Evolutionary conservation across 495 filamentous ascomycete genomes (phyloP), one percentile per base, ranked within the genome.

Genomic region (Rhizodiscina lignyota): DNA sequence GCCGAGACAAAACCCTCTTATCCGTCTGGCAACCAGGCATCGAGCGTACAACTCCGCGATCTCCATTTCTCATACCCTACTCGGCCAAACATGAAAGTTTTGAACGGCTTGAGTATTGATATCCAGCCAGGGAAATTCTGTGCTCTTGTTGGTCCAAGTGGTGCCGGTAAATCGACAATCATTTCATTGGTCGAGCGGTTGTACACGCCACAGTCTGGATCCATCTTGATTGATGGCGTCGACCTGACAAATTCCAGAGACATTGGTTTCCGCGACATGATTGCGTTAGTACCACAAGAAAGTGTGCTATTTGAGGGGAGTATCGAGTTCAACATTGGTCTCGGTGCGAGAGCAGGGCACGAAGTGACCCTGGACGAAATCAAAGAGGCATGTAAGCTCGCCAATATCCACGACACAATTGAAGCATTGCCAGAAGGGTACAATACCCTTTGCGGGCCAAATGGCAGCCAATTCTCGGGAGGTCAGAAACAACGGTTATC

Each of bases 91-190:
- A 39, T 48, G 3, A 36, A 39, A 8, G 59, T 70, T 1, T 47
- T 76, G 1, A 45, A 49, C 4, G 48, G 49, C 2, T 43, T 72
- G 8, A 61, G 52, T 27, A 47, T 62, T 5, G 49, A 36, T 1
- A 60, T 72, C 31, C 39, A 53, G 26, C 43, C 48, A 11, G 58
- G 63, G 0, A 63, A 71, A 31, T 68, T 65, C 11, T 62, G 64
- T 4, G 74, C 69, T 0, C 44, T 78, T 0, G 71, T 78, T 3
- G 74, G 73, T 2, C 53, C 66, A 0, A 70, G 64, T 2, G 74
- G 74, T 0, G 63, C 66, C 0, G 73, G 74, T 3, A 78, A 78
- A 35, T 60, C 59, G 0, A 65, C 60, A 0, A 57, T 61, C 17
- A 49, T 70, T 28, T 42, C 50, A 0, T 52, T 72, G 5, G 42